Base-by-base conservation (phyloP, 805 yeast genomes). In the Teunomyces gatunensis region DNA sequence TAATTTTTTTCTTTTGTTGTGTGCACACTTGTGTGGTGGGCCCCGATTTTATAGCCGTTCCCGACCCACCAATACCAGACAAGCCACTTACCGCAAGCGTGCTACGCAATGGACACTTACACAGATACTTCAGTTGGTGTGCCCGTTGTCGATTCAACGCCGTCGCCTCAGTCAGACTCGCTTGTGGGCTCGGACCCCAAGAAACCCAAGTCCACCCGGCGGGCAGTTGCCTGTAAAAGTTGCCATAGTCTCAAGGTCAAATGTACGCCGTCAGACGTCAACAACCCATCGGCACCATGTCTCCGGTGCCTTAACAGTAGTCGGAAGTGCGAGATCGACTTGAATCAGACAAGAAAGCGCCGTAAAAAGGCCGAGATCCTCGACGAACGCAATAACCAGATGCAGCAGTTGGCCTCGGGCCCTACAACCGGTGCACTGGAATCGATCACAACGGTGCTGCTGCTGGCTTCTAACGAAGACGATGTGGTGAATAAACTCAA, bases 171-270 rank as follows among this genome's bases (percentile, higher is more conserved):
- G 11, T 37, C 40, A 13, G 40, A 37, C 40, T 21, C 40, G 17
- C 28, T 23, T n/a, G n/a, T 20, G 13, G 39, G 39, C 39, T 12
- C 13, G 28, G 40, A 37, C 40, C 11, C 29, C 12, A 21, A 23
- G 18, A 37, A 37, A n/a, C 18, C 40, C 40, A 46, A 45, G 17
- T 28, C 44, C 9, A 39, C 59, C 12, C 59, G 82, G 47, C 56
- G 83, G 42, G 65, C 84, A 0, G 81, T 79, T 11, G 87, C 87
- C 1, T 83, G 88, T 61, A 80, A 78, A 53, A 71, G 80, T n/a
- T 90, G 97, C 60, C 96, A 92, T 57, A 63, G 87, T 0, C 74
- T 89, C 44, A 90, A 90, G 60, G 96, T 90, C 29, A 82, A 85
- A 55, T 90, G 97, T 65, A 81, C 85, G 6, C 94, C 96, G 0